Base-by-base conservation (phyloP, 805 yeast genomes). In the Starmerella floricola region DNA sequence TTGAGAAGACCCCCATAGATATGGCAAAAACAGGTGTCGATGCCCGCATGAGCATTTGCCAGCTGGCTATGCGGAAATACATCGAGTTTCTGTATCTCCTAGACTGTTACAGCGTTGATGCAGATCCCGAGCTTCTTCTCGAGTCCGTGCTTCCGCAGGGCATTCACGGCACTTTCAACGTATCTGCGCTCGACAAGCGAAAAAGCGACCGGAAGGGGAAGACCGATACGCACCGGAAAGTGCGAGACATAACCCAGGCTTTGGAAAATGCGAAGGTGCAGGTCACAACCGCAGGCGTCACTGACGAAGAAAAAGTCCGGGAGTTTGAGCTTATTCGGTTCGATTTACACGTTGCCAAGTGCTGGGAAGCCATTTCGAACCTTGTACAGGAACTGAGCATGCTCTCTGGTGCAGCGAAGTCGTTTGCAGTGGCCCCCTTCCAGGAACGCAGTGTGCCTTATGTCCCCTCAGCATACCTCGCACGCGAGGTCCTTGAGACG, bases 1-100 rank as follows among this genome's bases (percentile, higher is more conserved):
- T 61, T 31, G 70, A 63, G 42, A 50, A 49, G 34, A 45, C 57
- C 6, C 48, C 52, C 17, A 42, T 51, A n/a, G 38, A 49, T 36
- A 30, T 41, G 34, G 10, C 34, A 24, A 20, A 29, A 8, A 44
- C 44, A 24, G 40, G 51, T 12, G 40, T 47, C 6, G 45, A 36
- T 10, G 47, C 43, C 12, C 50, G 62, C 13, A 23, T 47, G 27
- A 32, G 44, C 23, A 38, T 49, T 1, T 44, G 50, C 19, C 45
- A 53, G 28, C 30, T 45, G 29, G 47, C 54, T 8, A 42, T 50
- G 8, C 42, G 50, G 26, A 43, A 45, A 37, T 53, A 42, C 56
- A 54, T 42, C 37, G 52, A 49, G 31, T 62, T 50, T 37, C 36
- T 59, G 27, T 33, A 38, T 17, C 42, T 24, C 16, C 46, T 58